These are phyloP conservation scores for Botrytis elliptica DNA, from an alignment of 2,329 filamentous ascomycete species.

Conservation along the genomic window DNA sequence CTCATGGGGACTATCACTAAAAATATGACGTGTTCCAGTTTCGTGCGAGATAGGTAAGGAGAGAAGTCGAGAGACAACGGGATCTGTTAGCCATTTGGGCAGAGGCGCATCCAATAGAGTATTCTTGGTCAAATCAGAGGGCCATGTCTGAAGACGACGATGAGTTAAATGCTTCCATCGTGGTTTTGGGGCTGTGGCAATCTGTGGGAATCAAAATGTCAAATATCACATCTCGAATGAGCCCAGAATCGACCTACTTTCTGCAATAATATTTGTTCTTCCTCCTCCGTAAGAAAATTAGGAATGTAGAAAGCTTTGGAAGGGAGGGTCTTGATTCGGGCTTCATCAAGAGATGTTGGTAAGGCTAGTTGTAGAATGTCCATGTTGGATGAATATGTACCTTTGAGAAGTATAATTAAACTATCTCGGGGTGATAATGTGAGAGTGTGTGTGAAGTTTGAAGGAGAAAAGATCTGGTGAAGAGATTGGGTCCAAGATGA, in stretches of 20 bases:
- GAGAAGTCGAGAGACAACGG: slow-evolving; percentile 62
- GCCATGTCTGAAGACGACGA: slow-evolving; percentile 87
- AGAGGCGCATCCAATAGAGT: slow-evolving; percentile 72
- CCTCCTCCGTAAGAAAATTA: slow-evolving; percentile 74
- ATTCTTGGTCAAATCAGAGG: slow-evolving; percentile 76
- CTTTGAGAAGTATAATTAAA: neutral
- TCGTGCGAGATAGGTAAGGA: slow-evolving; percentile 46
- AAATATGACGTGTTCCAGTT: slow-evolving; percentile 46
- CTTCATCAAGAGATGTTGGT: slow-evolving; percentile 48
- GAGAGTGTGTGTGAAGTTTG: neutral
- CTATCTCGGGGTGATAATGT: neutral
- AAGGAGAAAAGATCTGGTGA: neutral
- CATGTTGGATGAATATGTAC: slow-evolving; percentile 8
- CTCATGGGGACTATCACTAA: slow-evolving; percentile 66
- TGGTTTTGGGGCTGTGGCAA: slow-evolving; percentile 65
- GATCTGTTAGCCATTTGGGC: slow-evolving; percentile 71
- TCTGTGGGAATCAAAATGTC: slow-evolving; percentile 38
- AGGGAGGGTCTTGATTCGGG: slow-evolving; percentile 56
- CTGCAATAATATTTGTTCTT: slow-evolving; percentile 68
- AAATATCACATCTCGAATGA: slow-evolving; percentile 1
- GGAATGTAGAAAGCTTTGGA: slow-evolving; percentile 77
- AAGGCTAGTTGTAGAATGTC: slow-evolving; percentile 23
- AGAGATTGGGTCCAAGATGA: neutral
- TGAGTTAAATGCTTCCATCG: slow-evolving; percentile 87
- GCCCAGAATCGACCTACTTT: slow-evolving; percentile 54